These are phyloP conservation scores for Ceratobasidium sp. DNA, from an alignment of 1,284 basidiomycete species.

Conservation along the genomic window DNA sequence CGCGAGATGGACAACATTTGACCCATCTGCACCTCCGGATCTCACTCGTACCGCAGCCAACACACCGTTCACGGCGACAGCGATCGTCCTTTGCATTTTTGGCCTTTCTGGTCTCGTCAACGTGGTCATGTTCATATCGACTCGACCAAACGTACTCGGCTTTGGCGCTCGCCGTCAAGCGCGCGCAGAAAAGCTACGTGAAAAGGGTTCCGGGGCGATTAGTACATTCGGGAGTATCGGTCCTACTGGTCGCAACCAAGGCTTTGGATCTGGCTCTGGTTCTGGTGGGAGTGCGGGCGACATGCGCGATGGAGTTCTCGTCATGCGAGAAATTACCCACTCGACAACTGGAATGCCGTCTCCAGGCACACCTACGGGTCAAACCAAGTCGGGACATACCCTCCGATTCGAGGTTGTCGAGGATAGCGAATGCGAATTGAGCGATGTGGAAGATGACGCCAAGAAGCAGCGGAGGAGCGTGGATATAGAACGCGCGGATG, in stretches of 20 bases:
- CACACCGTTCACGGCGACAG: conserved; percentile 39
- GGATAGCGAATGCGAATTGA: conserved; percentile 19
- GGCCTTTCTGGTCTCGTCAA: conserved; percentile 41
- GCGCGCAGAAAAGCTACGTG: conserved; percentile 22
- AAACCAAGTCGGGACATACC: conserved; percentile 24
- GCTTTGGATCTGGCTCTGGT: background rate
- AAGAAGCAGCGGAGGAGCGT: background rate
- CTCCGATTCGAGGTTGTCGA: conserved; percentile 23
- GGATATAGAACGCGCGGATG: conserved; percentile 16
- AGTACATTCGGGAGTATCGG: conserved; percentile 35
- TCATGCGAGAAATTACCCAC: conserved; percentile 27
- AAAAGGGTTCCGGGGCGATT: conserved; percentile 18
- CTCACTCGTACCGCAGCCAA: conserved; percentile 21
- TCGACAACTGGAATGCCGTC: background rate
- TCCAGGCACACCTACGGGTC: background rate
- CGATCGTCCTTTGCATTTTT: conserved; percentile 41
- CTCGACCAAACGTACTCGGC: conserved; percentile 41
- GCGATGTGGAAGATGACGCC: conserved; percentile 17
- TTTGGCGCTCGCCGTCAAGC: conserved; percentile 34
- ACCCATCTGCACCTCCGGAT: conserved; percentile 30
- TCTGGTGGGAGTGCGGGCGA: conserved; percentile 5
- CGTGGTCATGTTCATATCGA: conserved; percentile 41
- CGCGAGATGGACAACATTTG: conserved; percentile 41
- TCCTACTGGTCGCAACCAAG: conserved; percentile 15
- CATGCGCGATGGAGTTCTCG: conserved; percentile 1